Base-by-base conservation (phyloP, 495 filamentous ascomycete genomes). In the Copromyces sp. region DNA sequence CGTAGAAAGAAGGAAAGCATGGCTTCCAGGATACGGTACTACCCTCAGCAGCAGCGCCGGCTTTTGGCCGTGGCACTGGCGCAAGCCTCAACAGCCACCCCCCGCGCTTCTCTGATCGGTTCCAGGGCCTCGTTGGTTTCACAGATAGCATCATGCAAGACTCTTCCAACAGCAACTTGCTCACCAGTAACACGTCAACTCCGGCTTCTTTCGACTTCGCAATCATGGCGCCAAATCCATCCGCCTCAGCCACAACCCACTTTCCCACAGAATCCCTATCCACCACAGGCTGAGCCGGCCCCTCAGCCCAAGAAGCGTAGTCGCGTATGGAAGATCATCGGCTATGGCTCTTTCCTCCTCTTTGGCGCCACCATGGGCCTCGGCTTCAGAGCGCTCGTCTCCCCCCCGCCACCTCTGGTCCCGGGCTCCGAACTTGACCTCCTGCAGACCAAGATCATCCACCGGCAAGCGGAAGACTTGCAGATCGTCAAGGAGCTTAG, bases 401-500 rank as follows among this genome's bases (percentile, higher is more conserved):
- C 75, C 29, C 86, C 85, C 0, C 82, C 81, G 0, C 39, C 76
- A 1, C 81, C 79, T 0, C 82, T 78, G 1, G 32, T 20, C 0
- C 79, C 79, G 0, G 82, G 78, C 16, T 78, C 79, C 7, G 74
- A 77, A 65, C 74, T 78, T 44, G 85, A 87, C 76, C 44, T 29
- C 2, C 70, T 75, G 53, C 77, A 75, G 69, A 82, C 79, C 70
- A 71, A 72, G 17, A 69, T 73, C 68, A 69, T 85, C 8, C 78
- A 80, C 73, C 71, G 74, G 4, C 65, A 76, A 59, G 85, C 82
- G 37, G 72, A 81, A 35, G 74, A 77, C 45, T 81, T 90, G 2
- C 86, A 88, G 14, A 77, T 90, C 71, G 87, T 92, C 29, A 77
- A 82, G 72, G 76, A 82, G 35, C 81, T 92, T 39, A 81, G 83